phyloP scores from a whole-genome alignment of 2,329 filamentous ascomycete species.

The Cladorrhinum sp. region DNA sequence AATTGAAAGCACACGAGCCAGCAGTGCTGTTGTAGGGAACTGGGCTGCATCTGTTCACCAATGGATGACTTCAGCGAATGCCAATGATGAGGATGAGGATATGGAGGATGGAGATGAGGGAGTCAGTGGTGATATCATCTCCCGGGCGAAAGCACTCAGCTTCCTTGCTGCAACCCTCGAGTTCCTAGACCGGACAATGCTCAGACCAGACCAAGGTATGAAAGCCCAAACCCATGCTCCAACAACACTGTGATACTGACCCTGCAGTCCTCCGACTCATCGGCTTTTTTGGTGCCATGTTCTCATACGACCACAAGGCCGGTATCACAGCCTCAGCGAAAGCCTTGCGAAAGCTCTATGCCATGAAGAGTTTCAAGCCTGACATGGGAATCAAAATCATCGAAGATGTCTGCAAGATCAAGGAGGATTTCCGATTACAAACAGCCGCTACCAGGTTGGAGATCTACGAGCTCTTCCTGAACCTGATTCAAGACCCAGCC shows the following conservation, averaged over 20 bases:
- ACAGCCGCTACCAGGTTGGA: slow-evolving; percentile 49
- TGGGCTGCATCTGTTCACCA: slow-evolving; percentile 55
- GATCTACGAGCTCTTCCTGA: slow-evolving; percentile 48
- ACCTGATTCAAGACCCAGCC: slow-evolving; percentile 42
- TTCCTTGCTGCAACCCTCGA: slow-evolving; percentile 55
- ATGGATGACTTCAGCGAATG: slow-evolving; percentile 44
- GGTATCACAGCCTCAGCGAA: slow-evolving; percentile 54
- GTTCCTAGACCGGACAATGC: slow-evolving; percentile 42
- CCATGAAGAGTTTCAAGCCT: slow-evolving; percentile 51
- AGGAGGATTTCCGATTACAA: slow-evolving; percentile 57
- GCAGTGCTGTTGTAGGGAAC: slow-evolving; percentile 47
- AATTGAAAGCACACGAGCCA: slow-evolving; percentile 44
- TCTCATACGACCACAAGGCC: slow-evolving; percentile 58
- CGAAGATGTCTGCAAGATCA: slow-evolving; percentile 47
- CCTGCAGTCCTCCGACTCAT: slow-evolving; percentile 34
- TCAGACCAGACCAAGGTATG: slow-evolving; percentile 51
- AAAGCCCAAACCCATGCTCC: neutral
- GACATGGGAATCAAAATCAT: slow-evolving; percentile 49
- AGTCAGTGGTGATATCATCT: slow-evolving; percentile 50
- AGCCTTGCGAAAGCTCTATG: slow-evolving; percentile 48
- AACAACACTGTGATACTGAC: neutral
- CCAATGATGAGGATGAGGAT: slow-evolving; percentile 35
- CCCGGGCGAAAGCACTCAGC: slow-evolving; percentile 54
- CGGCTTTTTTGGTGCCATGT: slow-evolving; percentile 57
- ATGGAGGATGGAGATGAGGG: slow-evolving; percentile 39